Evolutionary conservation across 129 eudicot genomes (phyloP).

Genomic region (Flaveria brownii): DNA sequence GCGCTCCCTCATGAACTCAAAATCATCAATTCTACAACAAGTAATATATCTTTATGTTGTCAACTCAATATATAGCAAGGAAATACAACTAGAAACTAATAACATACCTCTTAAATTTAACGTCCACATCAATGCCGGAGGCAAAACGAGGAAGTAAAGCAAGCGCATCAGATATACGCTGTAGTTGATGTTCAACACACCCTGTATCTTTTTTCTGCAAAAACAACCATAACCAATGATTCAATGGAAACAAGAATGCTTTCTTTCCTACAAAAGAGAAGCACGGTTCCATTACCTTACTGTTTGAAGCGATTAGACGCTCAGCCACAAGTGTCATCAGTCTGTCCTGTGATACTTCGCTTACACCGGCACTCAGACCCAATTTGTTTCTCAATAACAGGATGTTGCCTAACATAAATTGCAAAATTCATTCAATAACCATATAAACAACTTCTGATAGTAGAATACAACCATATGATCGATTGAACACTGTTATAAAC

Average conservation of each 20-base stretch:
- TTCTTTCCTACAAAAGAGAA: slow-evolving; percentile 1
- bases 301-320: slow-evolving; percentile 67
- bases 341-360: slow-evolving; percentile 76
- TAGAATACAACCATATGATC: not conserved
- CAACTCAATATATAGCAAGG: not conserved
- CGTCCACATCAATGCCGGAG: slow-evolving; percentile 80
- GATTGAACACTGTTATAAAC: not conserved
- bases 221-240: slow-evolving; percentile 15
- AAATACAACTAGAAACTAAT: slow-evolving; percentile 13
- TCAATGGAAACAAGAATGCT: not conserved
- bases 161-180: slow-evolving; percentile 76
- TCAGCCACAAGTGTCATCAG: slow-evolving; percentile 84
- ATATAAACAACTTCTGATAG: not conserved
- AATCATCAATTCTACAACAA: slow-evolving; percentile 73
- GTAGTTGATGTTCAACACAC: slow-evolving; percentile 70
- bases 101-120: slow-evolving; percentile 66
- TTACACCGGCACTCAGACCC: slow-evolving; percentile 60
- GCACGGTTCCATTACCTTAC: slow-evolving; percentile 51
- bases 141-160: slow-evolving; percentile 85
- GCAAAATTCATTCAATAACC: slow-evolving; percentile 21
- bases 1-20: slow-evolving; percentile 81
- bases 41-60: not conserved
- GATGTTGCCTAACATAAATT: slow-evolving; percentile 63
- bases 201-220: slow-evolving; percentile 81
- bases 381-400: slow-evolving; percentile 67